These are phyloP conservation scores for Penicillium sp. DNA, from an alignment of 2,329 filamentous ascomycete species.

Conservation along the genomic window DNA sequence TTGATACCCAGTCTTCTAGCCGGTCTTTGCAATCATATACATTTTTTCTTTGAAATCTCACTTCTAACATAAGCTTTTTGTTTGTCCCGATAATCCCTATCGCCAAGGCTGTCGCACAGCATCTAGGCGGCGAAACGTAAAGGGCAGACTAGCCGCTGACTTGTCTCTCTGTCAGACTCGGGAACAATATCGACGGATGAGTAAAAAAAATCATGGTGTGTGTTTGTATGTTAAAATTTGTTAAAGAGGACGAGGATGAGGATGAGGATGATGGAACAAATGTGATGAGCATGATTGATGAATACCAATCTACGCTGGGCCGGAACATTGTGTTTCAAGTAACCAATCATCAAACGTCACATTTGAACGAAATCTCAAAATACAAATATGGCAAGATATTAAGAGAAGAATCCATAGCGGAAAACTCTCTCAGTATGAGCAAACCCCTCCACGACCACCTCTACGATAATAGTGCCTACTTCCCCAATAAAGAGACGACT, in stretches of 20 bases:
- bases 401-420: background rate
- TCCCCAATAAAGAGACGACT: background rate
- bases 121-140: background rate
- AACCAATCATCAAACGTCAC: too few species aligned
- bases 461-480: too few species aligned
- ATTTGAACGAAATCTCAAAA: too few species aligned
- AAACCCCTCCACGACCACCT: too few species aligned
- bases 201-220: background rate
- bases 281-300: too few species aligned
- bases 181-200: background rate
- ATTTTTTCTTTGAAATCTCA: background rate
- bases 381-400: background rate
- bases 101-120: background rate
- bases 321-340: background rate
- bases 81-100: background rate
- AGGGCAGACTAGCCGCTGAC: background rate
- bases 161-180: background rate
- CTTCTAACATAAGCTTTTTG: background rate
- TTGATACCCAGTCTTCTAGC: constrained; percentile 2
- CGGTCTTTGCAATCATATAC: background rate
- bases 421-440: too few species aligned
- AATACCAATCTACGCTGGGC: too few species aligned
- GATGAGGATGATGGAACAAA: background rate
- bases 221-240: background rate
- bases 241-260: background rate